These are phyloP conservation scores for Vaccinium corymbosum DNA, from an alignment of 148 eudicot genomes.

Conservation along the genomic window DNA sequence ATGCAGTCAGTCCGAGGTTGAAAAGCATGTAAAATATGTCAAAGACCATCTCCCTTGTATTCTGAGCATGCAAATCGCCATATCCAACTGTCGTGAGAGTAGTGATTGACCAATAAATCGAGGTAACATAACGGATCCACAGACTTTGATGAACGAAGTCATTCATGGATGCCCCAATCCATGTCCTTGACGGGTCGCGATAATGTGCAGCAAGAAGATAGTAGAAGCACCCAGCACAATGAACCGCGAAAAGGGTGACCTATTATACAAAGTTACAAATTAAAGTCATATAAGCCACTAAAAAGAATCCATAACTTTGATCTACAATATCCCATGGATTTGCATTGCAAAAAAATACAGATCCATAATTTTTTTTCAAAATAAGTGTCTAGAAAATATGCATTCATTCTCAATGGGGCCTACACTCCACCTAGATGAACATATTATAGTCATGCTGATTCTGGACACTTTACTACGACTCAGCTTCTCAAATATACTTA, in stretches of 20 bases:
- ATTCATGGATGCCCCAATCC: slow-evolving; percentile 57
- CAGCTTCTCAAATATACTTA: slow-evolving; percentile 28
- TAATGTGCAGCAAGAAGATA: slow-evolving; percentile 70
- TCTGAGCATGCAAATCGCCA: slow-evolving; percentile 78
- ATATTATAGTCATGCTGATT: neutral
- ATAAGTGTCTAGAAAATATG: neutral
- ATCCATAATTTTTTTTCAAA: neutral
- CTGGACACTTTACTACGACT: neutral
- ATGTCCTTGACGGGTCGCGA: slow-evolving; percentile 47
- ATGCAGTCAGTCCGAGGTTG: slow-evolving; percentile 83
- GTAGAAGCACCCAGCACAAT: slow-evolving; percentile 77
- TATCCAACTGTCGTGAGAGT: slow-evolving; percentile 83
- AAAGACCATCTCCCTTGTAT: slow-evolving; percentile 73
- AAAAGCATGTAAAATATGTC: slow-evolving; percentile 78
- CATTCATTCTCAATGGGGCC: neutral
- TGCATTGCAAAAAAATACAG: neutral
- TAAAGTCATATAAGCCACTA: neutral
- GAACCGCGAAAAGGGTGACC: slow-evolving; percentile 83
- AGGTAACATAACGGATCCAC: slow-evolving; percentile 66
- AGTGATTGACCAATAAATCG: slow-evolving; percentile 91
- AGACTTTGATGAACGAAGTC: slow-evolving; percentile 47
- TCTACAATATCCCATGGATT: neutral
- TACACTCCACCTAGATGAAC: neutral
- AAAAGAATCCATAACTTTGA: neutral
- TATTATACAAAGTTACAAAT: slow-evolving; percentile 17